Percentiles rank a stretch among this genome's conserved stretches.
Conservation (phyloP, 1,284 basidiomycete genomes). For the Boletus putidus region DNA sequence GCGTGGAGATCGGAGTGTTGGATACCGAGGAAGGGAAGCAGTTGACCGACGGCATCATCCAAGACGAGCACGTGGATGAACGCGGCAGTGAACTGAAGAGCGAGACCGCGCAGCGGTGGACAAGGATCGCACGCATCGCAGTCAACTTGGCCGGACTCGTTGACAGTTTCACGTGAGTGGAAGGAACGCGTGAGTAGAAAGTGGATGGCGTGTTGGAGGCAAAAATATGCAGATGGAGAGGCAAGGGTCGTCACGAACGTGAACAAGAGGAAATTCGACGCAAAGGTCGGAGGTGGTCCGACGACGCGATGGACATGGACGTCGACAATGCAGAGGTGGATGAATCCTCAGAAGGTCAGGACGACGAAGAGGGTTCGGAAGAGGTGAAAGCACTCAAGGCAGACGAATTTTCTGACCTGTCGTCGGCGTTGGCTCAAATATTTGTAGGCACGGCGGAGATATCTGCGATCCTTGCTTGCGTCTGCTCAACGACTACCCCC, state of each 20-base stretch:
- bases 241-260: slow-evolving; percentile 60
- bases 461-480: slow-evolving; percentile 60
- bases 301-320: slow-evolving; percentile 72
- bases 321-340: slow-evolving; percentile 44
- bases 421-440: slow-evolving; percentile 11
- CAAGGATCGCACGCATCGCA: slow-evolving; percentile 70
- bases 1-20: slow-evolving; percentile 80
- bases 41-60: slow-evolving; percentile 75
- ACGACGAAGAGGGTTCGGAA: slow-evolving; percentile 66
- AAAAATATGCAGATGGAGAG: slow-evolving; percentile 71
- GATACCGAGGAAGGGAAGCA: slow-evolving; percentile 58
- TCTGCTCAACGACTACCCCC: slow-evolving; percentile 43
- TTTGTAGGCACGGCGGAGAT: slow-evolving; percentile 62
- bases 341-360: slow-evolving; percentile 48
- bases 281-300: slow-evolving; percentile 59
- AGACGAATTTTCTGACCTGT: slow-evolving; percentile 8
- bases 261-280: slow-evolving; percentile 69
- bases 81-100: slow-evolving; percentile 29
- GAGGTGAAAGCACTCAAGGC: slow-evolving; percentile 80
- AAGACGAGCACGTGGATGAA: slow-evolving; percentile 66
- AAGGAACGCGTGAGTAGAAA: slow-evolving; percentile 61
- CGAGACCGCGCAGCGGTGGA: slow-evolving; percentile 58
- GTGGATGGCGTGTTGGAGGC: slow-evolving; percentile 67
- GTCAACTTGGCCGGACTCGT: slow-evolving; percentile 70
- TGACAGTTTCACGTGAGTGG: slow-evolving; percentile 73